Conservation (phyloP, 139 green algal genomes). For the Closterium sp. region DNA sequence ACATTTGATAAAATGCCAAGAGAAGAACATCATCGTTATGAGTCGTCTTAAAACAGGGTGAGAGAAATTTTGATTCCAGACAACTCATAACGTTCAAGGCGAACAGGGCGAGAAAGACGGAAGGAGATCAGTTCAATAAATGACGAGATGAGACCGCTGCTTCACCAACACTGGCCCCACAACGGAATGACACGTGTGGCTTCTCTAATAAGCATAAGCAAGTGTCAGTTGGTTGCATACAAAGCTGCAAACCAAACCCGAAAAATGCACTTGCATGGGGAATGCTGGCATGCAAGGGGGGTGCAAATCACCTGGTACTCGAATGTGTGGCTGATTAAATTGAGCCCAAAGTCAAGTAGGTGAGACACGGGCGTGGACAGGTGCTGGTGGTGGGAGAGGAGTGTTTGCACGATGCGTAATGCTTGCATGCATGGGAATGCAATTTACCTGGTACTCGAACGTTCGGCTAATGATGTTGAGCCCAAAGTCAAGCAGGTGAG, state of each 20-base stretch:
- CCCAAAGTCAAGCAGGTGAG: constrained; percentile 45
- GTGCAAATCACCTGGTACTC: constrained; percentile 66
- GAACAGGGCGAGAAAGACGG: no score
- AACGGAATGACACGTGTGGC: not conserved
- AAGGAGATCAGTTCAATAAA: no score
- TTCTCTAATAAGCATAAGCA: no score
- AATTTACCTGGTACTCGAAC: constrained; percentile 71
- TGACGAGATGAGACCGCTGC: not conserved
- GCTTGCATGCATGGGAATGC: not conserved
- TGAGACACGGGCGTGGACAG: not conserved
- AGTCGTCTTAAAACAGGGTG: no score
- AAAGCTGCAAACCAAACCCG: no score
- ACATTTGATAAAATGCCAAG: no score
- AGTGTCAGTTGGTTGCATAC: no score
- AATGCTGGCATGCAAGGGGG: no score
- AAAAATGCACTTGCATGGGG: no score
- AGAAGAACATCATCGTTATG: no score
- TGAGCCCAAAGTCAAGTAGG: constrained; percentile 55
- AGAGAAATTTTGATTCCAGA: no score
- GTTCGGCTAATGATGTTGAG: constrained; percentile 73
- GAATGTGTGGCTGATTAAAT: constrained; percentile 76
- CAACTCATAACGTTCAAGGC: no score
- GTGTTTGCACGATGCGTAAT: not conserved
- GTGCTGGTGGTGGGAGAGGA: not conserved
- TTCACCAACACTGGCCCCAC: not conserved